Percentiles rank a stretch among this genome's conserved stretches.
Conservation (phyloP, 805 yeast genomes). For the Kuraishia ogatae region DNA sequence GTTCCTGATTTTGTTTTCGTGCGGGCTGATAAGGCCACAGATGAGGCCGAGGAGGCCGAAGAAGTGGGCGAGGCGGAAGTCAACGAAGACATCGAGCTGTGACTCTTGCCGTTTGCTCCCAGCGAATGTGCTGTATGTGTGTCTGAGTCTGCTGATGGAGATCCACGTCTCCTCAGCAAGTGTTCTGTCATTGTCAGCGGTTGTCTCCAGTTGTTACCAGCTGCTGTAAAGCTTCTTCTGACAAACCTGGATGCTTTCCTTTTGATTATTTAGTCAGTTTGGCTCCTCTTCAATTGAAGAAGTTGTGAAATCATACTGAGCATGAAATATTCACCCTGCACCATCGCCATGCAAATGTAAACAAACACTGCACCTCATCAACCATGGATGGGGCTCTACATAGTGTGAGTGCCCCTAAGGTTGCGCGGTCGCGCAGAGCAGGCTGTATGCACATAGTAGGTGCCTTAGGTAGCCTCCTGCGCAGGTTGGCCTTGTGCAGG, state of each 20-base stretch:
- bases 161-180: neutral
- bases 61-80: neutral
- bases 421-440: too few relatives aligned
- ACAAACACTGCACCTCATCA: neutral
- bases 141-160: neutral
- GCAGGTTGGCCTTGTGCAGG: too few relatives aligned
- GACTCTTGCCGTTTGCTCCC: neutral
- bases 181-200: neutral
- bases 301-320: too few relatives aligned
- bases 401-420: neutral
- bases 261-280: too few relatives aligned
- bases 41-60: neutral
- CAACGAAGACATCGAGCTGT: neutral
- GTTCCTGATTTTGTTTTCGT: conserved; percentile 8
- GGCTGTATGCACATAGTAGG: too few relatives aligned
- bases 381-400: neutral
- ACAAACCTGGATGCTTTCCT: too few relatives aligned
- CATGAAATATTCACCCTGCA: neutral
- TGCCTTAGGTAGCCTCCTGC: neutral
- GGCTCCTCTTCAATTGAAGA: too few relatives aligned
- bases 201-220: too few relatives aligned
- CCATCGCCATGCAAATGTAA: neutral
- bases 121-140: neutral
- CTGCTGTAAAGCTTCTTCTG: too few relatives aligned
- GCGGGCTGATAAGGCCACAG: neutral